Conservation (phyloP, 805 yeast genomes). For the Candida ulmi region DNA sequence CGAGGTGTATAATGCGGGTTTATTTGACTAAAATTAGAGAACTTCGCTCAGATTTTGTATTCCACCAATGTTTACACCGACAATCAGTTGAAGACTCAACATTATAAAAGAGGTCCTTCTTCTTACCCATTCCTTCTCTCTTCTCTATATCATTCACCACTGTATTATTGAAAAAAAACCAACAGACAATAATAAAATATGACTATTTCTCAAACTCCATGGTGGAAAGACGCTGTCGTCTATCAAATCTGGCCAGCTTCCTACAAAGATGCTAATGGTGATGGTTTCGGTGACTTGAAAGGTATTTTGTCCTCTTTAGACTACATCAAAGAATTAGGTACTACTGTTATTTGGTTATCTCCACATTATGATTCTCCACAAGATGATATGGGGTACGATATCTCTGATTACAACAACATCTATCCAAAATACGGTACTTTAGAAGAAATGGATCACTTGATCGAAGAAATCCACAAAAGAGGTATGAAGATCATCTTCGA, state of each 20-base stretch:
- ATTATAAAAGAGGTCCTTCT: no score
- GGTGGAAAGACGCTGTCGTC: slow-evolving; percentile 56
- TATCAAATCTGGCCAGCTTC: slow-evolving; percentile 62
- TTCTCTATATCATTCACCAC: no score
- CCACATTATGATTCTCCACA: slow-evolving; percentile 57
- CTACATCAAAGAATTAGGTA: slow-evolving; percentile 43
- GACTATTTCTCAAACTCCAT: slow-evolving; percentile 11
- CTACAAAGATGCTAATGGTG: slow-evolving; percentile 52
- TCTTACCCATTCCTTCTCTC: no score
- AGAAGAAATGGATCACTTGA: slow-evolving; percentile 45
- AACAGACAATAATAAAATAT: no score
- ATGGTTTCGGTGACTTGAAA: slow-evolving; percentile 53
- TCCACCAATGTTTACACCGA: no score
- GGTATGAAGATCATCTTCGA: slow-evolving; percentile 50
- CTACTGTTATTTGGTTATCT: slow-evolving; percentile 50
- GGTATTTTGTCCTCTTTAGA: slow-evolving; percentile 49
- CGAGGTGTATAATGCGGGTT: no score
- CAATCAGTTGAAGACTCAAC: no score
- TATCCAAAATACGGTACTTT: slow-evolving; percentile 49
- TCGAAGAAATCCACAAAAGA: slow-evolving; percentile 40
- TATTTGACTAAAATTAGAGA: no score
- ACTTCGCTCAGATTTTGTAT: no score
- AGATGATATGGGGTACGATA: slow-evolving; percentile 61
- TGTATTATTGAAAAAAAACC: no score
- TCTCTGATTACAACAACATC: slow-evolving; percentile 46